phyloP scores from a whole-genome alignment of 768 basidiomycete genomes.

The Cantharellus cinnabarinus region DNA sequence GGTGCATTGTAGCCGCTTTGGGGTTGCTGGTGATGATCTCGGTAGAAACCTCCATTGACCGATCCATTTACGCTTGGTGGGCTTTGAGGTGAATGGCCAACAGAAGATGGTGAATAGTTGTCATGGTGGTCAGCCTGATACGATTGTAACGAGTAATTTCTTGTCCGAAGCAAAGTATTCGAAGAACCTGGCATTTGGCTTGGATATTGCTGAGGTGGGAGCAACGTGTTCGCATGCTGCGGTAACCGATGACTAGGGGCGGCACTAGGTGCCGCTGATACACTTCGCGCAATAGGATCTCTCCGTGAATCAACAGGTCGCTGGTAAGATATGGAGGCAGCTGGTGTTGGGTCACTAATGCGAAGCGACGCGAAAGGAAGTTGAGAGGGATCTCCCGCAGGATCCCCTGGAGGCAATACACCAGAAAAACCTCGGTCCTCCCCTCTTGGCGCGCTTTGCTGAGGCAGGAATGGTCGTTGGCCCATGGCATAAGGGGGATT shows the following conservation, averaged over 20 bases:
- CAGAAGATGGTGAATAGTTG: neutral
- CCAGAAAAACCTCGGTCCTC: too few relatives aligned
- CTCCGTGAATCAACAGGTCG: neutral
- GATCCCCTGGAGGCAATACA: neutral
- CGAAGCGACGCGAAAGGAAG: slow-evolving; percentile 31
- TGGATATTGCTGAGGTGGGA: neutral
- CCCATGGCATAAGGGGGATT: too few relatives aligned
- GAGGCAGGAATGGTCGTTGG: too few relatives aligned
- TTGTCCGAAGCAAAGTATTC: neutral
- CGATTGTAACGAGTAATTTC: neutral
- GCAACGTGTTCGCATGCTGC: slow-evolving; percentile 27
- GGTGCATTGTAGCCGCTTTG: slow-evolving; percentile 11
- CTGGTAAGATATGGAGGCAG: slow-evolving; percentile 3
- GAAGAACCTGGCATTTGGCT: neutral
- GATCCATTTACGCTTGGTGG: too few relatives aligned
- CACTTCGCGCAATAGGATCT: neutral
- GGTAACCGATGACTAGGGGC: slow-evolving; percentile 16
- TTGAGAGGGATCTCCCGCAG: neutral
- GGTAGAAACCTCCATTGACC: too few relatives aligned
- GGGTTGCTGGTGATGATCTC: slow-evolving; percentile 7
- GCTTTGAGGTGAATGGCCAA: neutral
- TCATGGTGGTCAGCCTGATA: neutral
- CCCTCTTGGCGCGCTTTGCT: too few relatives aligned
- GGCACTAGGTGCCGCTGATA: neutral
- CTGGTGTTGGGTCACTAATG: slow-evolving; percentile 25